phyloP scores from a whole-genome alignment of 768 basidiomycete species.

The Baorangia bicolor region DNA sequence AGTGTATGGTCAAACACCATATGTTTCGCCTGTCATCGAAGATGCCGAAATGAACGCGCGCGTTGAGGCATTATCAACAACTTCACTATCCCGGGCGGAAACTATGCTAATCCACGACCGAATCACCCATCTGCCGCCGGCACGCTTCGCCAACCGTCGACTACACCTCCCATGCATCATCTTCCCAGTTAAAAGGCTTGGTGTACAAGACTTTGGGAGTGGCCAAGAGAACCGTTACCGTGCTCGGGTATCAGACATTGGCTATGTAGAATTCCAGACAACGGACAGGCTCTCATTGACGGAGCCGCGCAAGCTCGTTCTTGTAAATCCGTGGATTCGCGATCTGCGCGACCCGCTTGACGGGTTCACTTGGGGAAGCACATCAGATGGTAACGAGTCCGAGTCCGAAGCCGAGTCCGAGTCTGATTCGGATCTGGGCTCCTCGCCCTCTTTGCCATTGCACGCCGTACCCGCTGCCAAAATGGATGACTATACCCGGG shows the following conservation, averaged over 20 bases:
- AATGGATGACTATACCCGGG: too few relatives aligned
- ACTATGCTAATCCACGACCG: not conserved
- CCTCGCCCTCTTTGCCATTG: not conserved
- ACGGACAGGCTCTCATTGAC: not conserved
- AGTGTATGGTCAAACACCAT: not conserved
- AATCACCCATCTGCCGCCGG: not conserved
- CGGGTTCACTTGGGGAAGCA: not conserved
- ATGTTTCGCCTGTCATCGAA: not conserved
- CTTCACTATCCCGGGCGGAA: not conserved
- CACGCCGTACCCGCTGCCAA: not conserved
- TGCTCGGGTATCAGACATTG: too few relatives aligned
- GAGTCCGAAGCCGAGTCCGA: not conserved
- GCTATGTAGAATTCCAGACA: not conserved
- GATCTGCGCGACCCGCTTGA: not conserved
- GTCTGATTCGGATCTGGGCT: too few relatives aligned
- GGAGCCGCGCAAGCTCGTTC: not conserved
- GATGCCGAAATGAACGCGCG: not conserved
- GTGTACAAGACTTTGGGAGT: not conserved
- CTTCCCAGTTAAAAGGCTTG: not conserved
- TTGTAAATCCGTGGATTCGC: constrained; percentile 9
- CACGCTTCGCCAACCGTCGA: not conserved
- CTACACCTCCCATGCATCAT: constrained; percentile 3
- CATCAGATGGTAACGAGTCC: not conserved
- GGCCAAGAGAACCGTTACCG: not conserved
- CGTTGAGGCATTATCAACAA: not conserved